Evolutionary conservation across 805 yeast genomes (phyloP), one percentile per base, ranked within the genome.

Genomic region (Barnettozyma wickerhamii): DNA sequence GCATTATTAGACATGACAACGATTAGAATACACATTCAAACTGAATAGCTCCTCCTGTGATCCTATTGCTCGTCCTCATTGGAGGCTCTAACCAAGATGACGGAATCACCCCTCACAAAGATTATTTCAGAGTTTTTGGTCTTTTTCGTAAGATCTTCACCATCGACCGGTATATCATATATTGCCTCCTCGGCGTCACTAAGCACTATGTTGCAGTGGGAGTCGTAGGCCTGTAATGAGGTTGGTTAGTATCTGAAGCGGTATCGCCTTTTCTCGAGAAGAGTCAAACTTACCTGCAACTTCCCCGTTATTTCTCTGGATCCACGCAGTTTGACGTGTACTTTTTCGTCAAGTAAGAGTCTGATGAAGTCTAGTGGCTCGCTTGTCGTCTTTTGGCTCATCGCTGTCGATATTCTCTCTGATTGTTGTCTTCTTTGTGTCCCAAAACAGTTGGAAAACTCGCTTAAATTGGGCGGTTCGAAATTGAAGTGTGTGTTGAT

Each of bases 81-180:
- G 18, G 71, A 66, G 5, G 81, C 71, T 40, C 84, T 79, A 40
- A 93, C 81, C 51, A 90, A 72, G 37, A 95, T 87, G 33, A 93
- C 98, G 3, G 95, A 81, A 64, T 93, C 99, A n/a, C 99, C 99
- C 68, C 99, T 81, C 13, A 93, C 90, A 65, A 91, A 91, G 32
- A 93, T 80, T 89, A 93, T 86, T 41, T 87, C 96, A 14, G 88
- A 75, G 47, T 74, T 72, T 56, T 80, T 84, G 18, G 71, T 70
- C 19, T 30, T 42, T 26, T 46, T 38, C 14, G 36, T 43, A 38
- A 57, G 42, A 27, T 65, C 66, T n/a, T 48, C 53, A 34, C 71
- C 72, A 23, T 65, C 75, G 5, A 72, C 79, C 24, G 69, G 74
- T 13, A 80, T 55, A 29, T 70, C 69, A 59, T 76, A 86, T 29